Evolutionary conservation across 225 moss, liverwort and hornwort genomes (phyloP), one percentile per base, ranked within the genome.

Genomic region (Anthoceros angustus): DNA sequence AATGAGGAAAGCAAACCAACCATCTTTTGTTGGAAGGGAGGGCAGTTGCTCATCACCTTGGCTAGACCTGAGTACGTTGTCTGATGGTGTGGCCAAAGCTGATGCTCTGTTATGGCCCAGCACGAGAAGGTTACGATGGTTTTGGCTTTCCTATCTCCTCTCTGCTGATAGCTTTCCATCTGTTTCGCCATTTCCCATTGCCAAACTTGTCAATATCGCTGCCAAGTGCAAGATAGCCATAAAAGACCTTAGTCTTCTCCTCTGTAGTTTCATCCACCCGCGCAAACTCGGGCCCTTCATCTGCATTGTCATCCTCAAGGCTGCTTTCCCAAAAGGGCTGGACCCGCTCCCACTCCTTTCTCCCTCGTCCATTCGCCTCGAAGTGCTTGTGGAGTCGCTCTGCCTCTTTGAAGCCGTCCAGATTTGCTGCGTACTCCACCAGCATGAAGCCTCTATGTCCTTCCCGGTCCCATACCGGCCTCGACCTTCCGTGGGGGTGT

Each of bases 281-380:
- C 40, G 67, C 62, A 41, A 72, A 68, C 39, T 72, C 72, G 5
- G 72, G 72, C 38, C 67, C 67, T 43, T 72, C 72, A 62, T 67
- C 67, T 32, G 68, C 62, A 48, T 48, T 67, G 23, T 68, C 72
- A 23, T 67, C 43, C 15, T 67, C 72, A 38, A 67, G 72, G 41
- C 63, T 66, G 42, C 67, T 67, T 38, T 72, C 67, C 72, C 72
- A 72, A 48, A 72, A 72, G 14, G 72, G 72, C 62, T 62, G 42
- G 16, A 72, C 39, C 41, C 72, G 61, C 0, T 6, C 62, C 72
- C 72, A 72, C 11, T 67, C 62, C 32, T 72, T 72, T 2, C 72
- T 67, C 43, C 67, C 49, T 20, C 72, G 42, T 39, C 25, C 42
- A 42, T 63, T 67, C 14, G 23, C 60, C 10, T 42, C 72, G 26